phyloP scores from a whole-genome alignment of 352 stramenopile species.

The Pelagophyceae sp. region DNA sequence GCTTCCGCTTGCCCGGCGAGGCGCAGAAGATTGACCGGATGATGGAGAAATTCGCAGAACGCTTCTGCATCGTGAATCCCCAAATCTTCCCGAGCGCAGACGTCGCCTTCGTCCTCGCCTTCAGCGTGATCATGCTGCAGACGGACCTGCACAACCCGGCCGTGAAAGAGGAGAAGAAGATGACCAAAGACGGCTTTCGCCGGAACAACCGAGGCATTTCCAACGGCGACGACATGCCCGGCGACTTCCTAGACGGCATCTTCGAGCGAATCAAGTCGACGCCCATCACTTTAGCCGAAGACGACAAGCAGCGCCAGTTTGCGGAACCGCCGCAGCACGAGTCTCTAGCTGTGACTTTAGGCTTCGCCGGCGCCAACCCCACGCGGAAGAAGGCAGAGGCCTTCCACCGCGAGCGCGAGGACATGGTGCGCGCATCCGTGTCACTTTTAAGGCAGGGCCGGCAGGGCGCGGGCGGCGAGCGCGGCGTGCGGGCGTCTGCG shows the following conservation, averaged over 20 bases:
- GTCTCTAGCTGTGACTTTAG: conserved; percentile 46
- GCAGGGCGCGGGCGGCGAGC: conserved; percentile 12
- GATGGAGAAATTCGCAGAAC: conserved; percentile 99
- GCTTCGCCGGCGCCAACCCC: conserved; percentile 42
- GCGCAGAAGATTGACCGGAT: conserved; percentile 99
- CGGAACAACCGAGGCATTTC: conserved; percentile 94
- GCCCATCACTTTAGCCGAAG: conserved; percentile 92
- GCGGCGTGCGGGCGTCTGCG: not conserved
- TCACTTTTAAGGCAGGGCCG: conserved; percentile 44
- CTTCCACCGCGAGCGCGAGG: conserved; percentile 66
- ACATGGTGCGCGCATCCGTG: conserved; percentile 60
- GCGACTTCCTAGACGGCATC: conserved; percentile 81
- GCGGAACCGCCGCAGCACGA: conserved; percentile 39
- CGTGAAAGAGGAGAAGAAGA: conserved; percentile 89
- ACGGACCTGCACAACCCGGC: conserved; percentile 98
- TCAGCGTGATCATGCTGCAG: conserved; percentile 89
- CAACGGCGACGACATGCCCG: conserved; percentile 83
- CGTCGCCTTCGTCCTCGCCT: conserved; percentile 95
- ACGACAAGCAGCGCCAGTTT: conserved; percentile 54
- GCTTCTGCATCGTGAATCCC: conserved; percentile 68
- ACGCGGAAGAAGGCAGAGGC: conserved; percentile 56
- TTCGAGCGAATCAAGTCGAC: conserved; percentile 89
- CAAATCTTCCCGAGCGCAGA: conserved; percentile 86
- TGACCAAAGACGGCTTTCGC: conserved; percentile 92
- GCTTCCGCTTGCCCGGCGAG: conserved; percentile 95